Evolutionary conservation across 164 flowering plant species (phyloP).

Genomic region (Annona squamosa): DNA sequence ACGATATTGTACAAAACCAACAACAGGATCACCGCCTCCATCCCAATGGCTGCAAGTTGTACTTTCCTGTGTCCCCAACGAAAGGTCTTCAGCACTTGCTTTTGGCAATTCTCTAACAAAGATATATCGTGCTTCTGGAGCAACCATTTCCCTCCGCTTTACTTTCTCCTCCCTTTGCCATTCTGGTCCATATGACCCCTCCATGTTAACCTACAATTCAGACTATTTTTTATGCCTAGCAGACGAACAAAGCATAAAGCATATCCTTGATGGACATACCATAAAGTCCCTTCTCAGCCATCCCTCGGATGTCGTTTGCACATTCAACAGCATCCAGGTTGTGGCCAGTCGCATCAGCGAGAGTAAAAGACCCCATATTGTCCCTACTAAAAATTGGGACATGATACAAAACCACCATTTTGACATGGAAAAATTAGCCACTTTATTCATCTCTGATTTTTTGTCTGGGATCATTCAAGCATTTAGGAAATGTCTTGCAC

Average conservation of each 20-base stretch:
- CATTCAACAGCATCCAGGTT: background rate
- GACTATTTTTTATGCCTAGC: background rate
- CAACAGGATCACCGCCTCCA: conserved; percentile 30
- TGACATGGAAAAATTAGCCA: background rate
- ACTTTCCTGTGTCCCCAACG: conserved; percentile 9
- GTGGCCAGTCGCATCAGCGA: background rate
- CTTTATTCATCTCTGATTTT: too few species aligned
- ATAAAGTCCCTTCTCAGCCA: background rate
- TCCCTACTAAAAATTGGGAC: background rate
- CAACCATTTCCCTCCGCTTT: conserved; percentile 81
- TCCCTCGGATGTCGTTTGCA: background rate
- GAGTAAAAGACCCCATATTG: background rate
- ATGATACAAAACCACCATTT: background rate
- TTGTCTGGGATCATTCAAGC: background rate
- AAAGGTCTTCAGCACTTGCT: conserved; percentile 17
- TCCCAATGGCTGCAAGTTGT: conserved; percentile 4
- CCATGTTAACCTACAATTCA: conserved; percentile 65
- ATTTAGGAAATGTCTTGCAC: background rate
- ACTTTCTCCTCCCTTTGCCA: conserved; percentile 81
- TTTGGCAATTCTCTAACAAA: conserved; percentile 42
- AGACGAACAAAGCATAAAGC: background rate
- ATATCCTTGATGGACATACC: background rate
- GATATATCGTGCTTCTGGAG: conserved; percentile 76
- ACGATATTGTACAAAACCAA: conserved; percentile 85
- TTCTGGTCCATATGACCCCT: conserved; percentile 59